Evolutionary conservation across 345 rosid species (phyloP).

Genomic region (Melaleuca quinquenervia): DNA sequence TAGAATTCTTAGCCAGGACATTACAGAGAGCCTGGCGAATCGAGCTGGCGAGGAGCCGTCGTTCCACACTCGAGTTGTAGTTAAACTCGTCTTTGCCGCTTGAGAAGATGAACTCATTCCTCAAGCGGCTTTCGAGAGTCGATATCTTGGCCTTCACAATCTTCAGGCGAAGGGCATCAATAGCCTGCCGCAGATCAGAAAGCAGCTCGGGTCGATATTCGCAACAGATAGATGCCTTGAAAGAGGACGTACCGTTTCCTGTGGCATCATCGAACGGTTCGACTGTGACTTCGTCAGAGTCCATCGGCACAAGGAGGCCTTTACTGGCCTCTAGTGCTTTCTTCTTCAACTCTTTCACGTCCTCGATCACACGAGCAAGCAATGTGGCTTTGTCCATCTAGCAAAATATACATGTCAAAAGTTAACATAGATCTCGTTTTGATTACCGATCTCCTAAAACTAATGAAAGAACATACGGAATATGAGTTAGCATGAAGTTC

Average conservation of each 20-base stretch:
- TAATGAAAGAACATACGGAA: not conserved
- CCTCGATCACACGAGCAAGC: slow-evolving; percentile 45
- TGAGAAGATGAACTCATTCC: slow-evolving; percentile 27
- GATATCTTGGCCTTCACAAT: slow-evolving; percentile 38
- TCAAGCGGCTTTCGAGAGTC: slow-evolving; percentile 40
- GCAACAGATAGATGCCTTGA: slow-evolving; percentile 47
- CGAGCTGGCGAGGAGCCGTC: slow-evolving; percentile 6
- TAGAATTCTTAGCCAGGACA: slow-evolving; percentile 28
- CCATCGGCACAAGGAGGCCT: slow-evolving; percentile 44
- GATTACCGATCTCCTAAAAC: not conserved
- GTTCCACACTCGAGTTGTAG: not conserved
- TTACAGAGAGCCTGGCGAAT: slow-evolving; percentile 28
- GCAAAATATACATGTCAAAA: not conserved
- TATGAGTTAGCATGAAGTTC: not conserved
- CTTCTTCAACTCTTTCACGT: slow-evolving; percentile 44
- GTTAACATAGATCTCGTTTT: not conserved
- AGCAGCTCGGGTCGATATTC: slow-evolving; percentile 42
- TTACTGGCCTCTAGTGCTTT: slow-evolving; percentile 26
- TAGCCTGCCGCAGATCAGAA: slow-evolving; percentile 33
- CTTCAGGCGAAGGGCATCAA: slow-evolving; percentile 31
- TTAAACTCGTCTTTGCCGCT: slow-evolving; percentile 4
- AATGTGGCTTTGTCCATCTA: slow-evolving; percentile 73
- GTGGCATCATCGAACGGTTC: slow-evolving; percentile 12
- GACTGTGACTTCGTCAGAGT: slow-evolving; percentile 39
- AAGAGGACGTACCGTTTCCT: slow-evolving; percentile 12